Evolutionary conservation across 805 yeast genomes (phyloP).

Genomic region (Yarrowia deformans): DNA sequence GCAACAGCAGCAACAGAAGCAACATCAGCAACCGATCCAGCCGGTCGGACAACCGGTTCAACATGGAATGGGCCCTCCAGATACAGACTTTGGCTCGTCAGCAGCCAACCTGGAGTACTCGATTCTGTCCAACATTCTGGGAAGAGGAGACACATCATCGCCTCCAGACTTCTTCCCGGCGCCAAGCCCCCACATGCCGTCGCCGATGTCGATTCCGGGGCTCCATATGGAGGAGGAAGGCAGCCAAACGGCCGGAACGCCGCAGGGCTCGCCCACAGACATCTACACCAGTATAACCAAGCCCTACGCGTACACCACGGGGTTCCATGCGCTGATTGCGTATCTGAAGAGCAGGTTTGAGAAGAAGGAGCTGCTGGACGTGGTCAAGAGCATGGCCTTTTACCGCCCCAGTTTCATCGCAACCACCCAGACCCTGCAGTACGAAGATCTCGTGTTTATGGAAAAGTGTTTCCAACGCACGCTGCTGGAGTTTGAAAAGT

Average conservation of each 20-base stretch:
- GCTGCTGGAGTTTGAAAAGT: slow-evolving; percentile 62
- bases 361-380: slow-evolving; percentile 49
- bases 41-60: too few species aligned
- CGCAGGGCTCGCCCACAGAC: slow-evolving; percentile 46
- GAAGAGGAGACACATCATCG: slow-evolving; percentile 33
- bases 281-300: slow-evolving; percentile 75
- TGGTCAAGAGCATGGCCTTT: slow-evolving; percentile 56
- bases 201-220: slow-evolving; percentile 18
- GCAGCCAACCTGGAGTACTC: slow-evolving; percentile 52
- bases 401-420: slow-evolving; percentile 77
- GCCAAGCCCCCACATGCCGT: slow-evolving; percentile 29
- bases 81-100: slow-evolving; percentile 49
- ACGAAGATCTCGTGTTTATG: slow-evolving; percentile 70
- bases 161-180: slow-evolving; percentile 39
- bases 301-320: slow-evolving; percentile 67
- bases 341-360: slow-evolving; percentile 63
- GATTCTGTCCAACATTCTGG: slow-evolving; percentile 49
- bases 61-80: slow-evolving; percentile 31
- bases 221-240: slow-evolving; percentile 40
- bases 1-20: neutral
- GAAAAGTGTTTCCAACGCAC: slow-evolving; percentile 66
- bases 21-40: too few species aligned
- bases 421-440: slow-evolving; percentile 74
- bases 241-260: slow-evolving; percentile 12
- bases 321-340: slow-evolving; percentile 65